phyloP scores from a whole-genome alignment of 192 early-diverging fungal genomes.

The Entophlyctis luteolus region DNA sequence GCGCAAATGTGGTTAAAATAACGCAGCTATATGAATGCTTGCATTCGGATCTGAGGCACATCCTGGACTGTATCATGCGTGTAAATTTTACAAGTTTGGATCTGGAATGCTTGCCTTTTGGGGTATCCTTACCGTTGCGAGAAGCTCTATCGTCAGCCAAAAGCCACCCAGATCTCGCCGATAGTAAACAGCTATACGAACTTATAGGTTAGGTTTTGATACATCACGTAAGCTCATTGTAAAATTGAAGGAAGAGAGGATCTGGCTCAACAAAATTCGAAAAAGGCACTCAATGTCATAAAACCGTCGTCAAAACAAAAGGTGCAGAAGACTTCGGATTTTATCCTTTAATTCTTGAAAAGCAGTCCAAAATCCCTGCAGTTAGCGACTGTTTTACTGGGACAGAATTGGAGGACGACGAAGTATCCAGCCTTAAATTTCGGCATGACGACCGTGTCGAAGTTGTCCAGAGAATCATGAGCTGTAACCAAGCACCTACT shows the following conservation, averaged over 20 bases:
- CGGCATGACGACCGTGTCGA: slow-evolving; percentile 48
- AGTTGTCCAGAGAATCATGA: slow-evolving; percentile 51
- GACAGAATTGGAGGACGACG: slow-evolving; percentile 33
- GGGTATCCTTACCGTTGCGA: slow-evolving; percentile 48
- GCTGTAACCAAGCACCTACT: slow-evolving; percentile 12
- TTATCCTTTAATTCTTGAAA: neutral
- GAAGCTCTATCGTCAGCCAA: slow-evolving; percentile 55
- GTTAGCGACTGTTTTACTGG: neutral
- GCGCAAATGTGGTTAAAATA: neutral
- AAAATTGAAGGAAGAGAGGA: slow-evolving; percentile 18
- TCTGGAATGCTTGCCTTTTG: slow-evolving; percentile 52
- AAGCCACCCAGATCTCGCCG: slow-evolving; percentile 37
- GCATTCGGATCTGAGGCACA: neutral
- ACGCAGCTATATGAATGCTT: neutral
- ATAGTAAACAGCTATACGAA: slow-evolving; percentile 38
- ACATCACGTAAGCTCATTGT: slow-evolving; percentile 6
- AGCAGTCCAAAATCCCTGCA: neutral
- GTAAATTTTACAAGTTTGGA: slow-evolving; percentile 29
- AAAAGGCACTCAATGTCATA: slow-evolving; percentile 24
- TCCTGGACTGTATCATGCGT: slow-evolving; percentile 41
- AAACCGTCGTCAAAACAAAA: slow-evolving; percentile 20
- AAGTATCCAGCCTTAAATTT: slow-evolving; percentile 56
- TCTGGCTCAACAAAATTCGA: slow-evolving; percentile 26
- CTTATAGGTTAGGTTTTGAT: slow-evolving; percentile 45
- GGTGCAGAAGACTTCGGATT: neutral